These are phyloP conservation scores for Lipomyces sp. DNA, from an alignment of 805 yeast genomes.

Conservation along the genomic window DNA sequence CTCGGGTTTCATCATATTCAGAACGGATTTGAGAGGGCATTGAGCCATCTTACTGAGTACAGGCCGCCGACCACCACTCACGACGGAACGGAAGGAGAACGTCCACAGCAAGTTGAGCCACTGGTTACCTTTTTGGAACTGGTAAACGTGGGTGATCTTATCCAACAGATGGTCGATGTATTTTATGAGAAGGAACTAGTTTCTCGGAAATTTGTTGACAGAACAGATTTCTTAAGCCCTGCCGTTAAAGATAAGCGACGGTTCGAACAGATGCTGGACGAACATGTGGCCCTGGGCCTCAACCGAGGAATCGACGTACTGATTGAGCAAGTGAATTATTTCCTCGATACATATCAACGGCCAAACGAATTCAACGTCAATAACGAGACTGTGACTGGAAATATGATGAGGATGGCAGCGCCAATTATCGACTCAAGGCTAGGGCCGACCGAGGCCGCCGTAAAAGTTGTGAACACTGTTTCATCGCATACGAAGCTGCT, in stretches of 20 bases:
- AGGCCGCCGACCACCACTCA: conserved; percentile 55
- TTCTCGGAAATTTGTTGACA: conserved; percentile 60
- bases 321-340: conserved; percentile 75
- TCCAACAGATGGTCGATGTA: conserved; percentile 88
- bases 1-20: conserved; percentile 77
- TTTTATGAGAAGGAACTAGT: conserved; percentile 86
- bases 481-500: conserved; percentile 73
- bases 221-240: conserved; percentile 78
- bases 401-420: not conserved
- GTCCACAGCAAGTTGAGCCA: conserved; percentile 58
- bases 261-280: conserved; percentile 81
- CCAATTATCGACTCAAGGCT: conserved; percentile 40
- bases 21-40: conserved; percentile 83
- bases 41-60: conserved; percentile 68
- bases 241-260: conserved; percentile 78
- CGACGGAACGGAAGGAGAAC: conserved; percentile 24
- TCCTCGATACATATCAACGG: conserved; percentile 57
- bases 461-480: conserved; percentile 62
- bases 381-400: conserved; percentile 14
- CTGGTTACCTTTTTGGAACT: conserved; percentile 84
- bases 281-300: conserved; percentile 88
- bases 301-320: conserved; percentile 90
- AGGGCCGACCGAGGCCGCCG: conserved; percentile 69
- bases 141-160: conserved; percentile 89
- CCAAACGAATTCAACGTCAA: conserved; percentile 30